A percentile compares a stretch with the other conserved stretches of the same genome.
Evolutionary conservation across 352 stramenopile species (phyloP).

Genomic region (Phytophthora fragariaefolia): DNA sequence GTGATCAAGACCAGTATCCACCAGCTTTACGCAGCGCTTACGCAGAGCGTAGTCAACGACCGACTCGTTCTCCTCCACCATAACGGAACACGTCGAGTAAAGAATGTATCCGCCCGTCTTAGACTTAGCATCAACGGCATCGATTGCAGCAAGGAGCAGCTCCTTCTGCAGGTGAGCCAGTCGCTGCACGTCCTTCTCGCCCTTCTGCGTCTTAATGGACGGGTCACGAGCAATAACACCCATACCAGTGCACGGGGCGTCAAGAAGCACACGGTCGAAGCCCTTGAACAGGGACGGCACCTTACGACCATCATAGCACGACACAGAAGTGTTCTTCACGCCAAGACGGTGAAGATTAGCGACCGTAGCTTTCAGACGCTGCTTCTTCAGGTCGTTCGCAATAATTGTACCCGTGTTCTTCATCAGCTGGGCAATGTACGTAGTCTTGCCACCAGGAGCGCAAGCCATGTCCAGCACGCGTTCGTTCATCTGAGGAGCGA

Average conservation of each 20-base stretch:
- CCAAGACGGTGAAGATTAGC: constrained; percentile 99
- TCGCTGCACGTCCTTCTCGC: constrained; percentile 88
- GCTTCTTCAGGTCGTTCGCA: constrained; percentile 99
- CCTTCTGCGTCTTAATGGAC: constrained; percentile 99
- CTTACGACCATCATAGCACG: constrained; percentile 97
- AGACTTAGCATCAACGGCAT: constrained; percentile 96
- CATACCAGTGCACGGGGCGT: constrained; percentile 98
- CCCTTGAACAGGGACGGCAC: constrained; percentile 93
- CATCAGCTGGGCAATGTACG: constrained; percentile 99
- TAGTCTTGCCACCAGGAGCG: constrained; percentile 99
- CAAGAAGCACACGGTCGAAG: constrained; percentile 98
- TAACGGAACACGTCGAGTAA: constrained; percentile 98
- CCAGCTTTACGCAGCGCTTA: constrained; percentile 98
- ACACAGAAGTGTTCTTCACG: constrained; percentile 98
- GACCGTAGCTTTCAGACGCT: constrained; percentile 97
- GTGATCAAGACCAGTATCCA: constrained; percentile 98
- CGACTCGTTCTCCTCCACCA: constrained; percentile 95
- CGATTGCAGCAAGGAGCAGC: constrained; percentile 98
- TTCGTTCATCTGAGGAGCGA: constrained; percentile 97
- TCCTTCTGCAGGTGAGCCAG: constrained; percentile 99
- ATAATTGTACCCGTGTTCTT: constrained; percentile 98
- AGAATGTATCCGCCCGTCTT: constrained; percentile 98
- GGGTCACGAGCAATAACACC: constrained; percentile 98
- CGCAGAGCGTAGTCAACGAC: constrained; percentile 99
- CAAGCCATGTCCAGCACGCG: constrained; percentile 98